Percentiles rank a stretch among this genome's conserved stretches.
Conservation (phyloP, 208 protist genomes). For the Phytomonas francai region DNA sequence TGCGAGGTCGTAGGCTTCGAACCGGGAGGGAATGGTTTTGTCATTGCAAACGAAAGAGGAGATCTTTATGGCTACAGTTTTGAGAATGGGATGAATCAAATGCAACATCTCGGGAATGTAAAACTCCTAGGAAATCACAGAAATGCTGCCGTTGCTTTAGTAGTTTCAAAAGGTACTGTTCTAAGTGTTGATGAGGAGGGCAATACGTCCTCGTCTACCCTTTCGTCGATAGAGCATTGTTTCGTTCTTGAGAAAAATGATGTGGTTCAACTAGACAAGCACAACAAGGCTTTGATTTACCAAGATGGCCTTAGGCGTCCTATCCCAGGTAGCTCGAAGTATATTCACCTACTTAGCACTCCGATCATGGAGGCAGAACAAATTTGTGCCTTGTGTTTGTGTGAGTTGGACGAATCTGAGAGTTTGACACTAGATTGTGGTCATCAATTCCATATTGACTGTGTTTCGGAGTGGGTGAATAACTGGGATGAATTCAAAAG, state of each 20-base stretch:
- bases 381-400: conserved; percentile 71
- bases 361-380: conserved; percentile 19
- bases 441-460: conserved; percentile 77
- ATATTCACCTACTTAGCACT: not conserved
- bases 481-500: conserved; percentile 54
- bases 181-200: not conserved
- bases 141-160: not conserved
- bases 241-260: not conserved
- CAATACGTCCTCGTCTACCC: not conserved
- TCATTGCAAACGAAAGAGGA: conserved; percentile 29
- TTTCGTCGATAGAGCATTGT: conserved; percentile 1
- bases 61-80: conserved; percentile 55
- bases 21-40: conserved; percentile 63
- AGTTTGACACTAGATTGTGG: conserved; percentile 81
- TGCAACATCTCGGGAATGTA: conserved; percentile 2
- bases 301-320: not conserved
- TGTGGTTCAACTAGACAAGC: not conserved
- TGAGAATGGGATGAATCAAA: conserved; percentile 35
- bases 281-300: conserved; percentile 4
- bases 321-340: not conserved
- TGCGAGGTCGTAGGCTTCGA: conserved; percentile 27
- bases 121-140: not conserved
- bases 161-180: not conserved
- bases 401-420: conserved; percentile 60
- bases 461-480: conserved; percentile 57